A percentile compares a stretch with the other conserved stretches of the same genome.
Conservation (phyloP, 2,329 filamentous ascomycete species). For the Cryoendolithus antarcticus region DNA sequence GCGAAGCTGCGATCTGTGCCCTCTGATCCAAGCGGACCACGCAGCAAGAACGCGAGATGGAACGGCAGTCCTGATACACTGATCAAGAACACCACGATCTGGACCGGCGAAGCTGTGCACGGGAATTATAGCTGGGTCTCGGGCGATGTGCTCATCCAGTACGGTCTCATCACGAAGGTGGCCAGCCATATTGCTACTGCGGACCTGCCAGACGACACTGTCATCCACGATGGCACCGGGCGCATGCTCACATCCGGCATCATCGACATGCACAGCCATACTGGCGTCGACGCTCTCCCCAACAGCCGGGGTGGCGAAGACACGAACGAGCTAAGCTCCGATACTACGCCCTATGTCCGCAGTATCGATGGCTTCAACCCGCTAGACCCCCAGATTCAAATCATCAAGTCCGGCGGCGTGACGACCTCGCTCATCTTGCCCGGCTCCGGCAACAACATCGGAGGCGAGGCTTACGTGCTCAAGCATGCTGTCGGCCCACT, state of each 20-base stretch:
- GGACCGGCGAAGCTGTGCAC: conserved; percentile 48
- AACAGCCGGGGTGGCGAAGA: conserved; percentile 43
- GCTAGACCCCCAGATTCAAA: conserved; percentile 51
- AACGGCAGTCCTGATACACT: conserved; percentile 47
- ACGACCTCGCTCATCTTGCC: conserved; percentile 56
- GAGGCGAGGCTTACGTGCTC: conserved; percentile 56
- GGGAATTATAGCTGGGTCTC: conserved; percentile 41
- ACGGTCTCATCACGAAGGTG: conserved; percentile 49
- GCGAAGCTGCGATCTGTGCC: conserved; percentile 43
- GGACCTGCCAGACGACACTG: conserved; percentile 35
- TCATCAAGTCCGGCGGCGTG: conserved; percentile 62
- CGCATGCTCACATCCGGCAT: conserved; percentile 53
- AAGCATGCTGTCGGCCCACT: conserved; percentile 52
- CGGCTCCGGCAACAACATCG: conserved; percentile 59
- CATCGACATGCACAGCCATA: conserved; percentile 61
- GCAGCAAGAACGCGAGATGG: conserved; percentile 49
- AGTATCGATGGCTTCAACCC: conserved; percentile 54
- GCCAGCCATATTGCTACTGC: conserved; percentile 30
- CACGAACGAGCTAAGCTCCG: conserved; percentile 49
- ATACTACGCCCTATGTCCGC: conserved; percentile 56
- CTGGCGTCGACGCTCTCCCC: conserved; percentile 50
- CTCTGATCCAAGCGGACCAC: conserved; percentile 41
- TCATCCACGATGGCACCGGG: conserved; percentile 47
- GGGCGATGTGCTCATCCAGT: conserved; percentile 49
- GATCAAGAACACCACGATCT: conserved; percentile 55